phyloP scores from a whole-genome alignment of 2,329 filamentous ascomycete genomes.

The Talaromyces sp. region DNA sequence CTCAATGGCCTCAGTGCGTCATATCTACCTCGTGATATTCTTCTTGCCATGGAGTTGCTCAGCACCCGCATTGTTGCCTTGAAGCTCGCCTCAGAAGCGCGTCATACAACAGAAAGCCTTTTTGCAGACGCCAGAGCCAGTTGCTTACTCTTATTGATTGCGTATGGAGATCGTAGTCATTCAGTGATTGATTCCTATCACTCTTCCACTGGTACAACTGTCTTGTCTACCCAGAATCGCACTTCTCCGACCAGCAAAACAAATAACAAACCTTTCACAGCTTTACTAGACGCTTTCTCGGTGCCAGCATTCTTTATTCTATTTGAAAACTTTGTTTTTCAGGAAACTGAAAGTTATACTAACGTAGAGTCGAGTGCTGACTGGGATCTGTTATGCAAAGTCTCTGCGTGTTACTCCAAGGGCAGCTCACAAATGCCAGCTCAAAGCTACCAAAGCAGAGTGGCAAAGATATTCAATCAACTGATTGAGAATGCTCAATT shows the following conservation, averaged over 20 bases:
- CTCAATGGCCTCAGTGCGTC: neutral
- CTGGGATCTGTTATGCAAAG: conserved; percentile 10
- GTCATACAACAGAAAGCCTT: conserved; percentile 6
- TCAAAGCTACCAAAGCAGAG: conserved; percentile 13
- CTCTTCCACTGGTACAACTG: neutral
- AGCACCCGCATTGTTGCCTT: neutral
- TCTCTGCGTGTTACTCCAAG: conserved; percentile 13
- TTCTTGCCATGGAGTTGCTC: neutral
- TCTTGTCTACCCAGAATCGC: neutral
- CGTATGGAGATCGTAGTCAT: conserved; percentile 11
- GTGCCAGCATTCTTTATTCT: conserved; percentile 13
- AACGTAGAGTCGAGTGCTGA: neutral
- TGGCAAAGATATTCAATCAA: conserved; percentile 10
- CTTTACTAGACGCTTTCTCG: conserved; percentile 11
- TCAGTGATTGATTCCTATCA: conserved; percentile 4
- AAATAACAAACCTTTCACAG: conserved; percentile 2
- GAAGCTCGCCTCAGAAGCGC: conserved; percentile 8
- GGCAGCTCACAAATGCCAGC: conserved; percentile 7
- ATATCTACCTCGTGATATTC: neutral
- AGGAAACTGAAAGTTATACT: neutral
- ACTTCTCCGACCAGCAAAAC: neutral
- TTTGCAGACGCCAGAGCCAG: conserved; percentile 13
- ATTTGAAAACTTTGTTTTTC: conserved; percentile 5
- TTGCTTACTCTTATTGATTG: conserved; percentile 12
- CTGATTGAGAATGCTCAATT: conserved; percentile 10